phyloP scores from a whole-genome alignment of 169 alveolate species.

The Miamiensis avidus region DNA sequence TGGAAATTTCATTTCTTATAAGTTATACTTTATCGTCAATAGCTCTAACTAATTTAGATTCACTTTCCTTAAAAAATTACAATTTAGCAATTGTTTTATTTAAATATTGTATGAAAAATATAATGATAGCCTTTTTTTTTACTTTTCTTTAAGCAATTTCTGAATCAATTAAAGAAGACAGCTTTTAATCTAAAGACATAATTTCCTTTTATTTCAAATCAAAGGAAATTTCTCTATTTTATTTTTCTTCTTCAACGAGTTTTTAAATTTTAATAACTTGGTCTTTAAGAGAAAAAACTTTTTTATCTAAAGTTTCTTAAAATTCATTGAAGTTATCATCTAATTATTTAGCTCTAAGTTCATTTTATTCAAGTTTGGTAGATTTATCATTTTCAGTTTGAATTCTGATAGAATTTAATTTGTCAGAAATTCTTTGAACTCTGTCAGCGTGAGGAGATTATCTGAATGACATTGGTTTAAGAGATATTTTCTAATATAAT shows the following conservation, averaged over 20 bases:
- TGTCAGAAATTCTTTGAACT: not conserved
- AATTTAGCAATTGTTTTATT: constrained; percentile 23
- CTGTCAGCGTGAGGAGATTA: not conserved
- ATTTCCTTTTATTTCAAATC: constrained; percentile 45
- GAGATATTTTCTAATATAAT: too few species aligned
- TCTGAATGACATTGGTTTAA: too few species aligned
- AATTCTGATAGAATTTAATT: not conserved
- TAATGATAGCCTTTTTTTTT: constrained; percentile 3
- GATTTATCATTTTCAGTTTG: not conserved
- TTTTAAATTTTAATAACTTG: not conserved
- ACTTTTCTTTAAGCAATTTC: constrained; percentile 7
- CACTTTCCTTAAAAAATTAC: constrained; percentile 56
- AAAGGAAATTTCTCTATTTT: constrained; percentile 32
- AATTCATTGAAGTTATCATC: not conserved
- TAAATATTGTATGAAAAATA: constrained; percentile 1
- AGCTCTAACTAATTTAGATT: constrained; percentile 50
- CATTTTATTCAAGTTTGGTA: not conserved
- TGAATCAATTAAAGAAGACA: constrained; percentile 14
- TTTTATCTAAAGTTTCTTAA: not conserved
- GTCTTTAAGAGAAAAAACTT: not conserved
- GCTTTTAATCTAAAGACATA: constrained; percentile 25
- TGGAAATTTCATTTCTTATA: constrained; percentile 57
- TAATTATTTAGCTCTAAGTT: not conserved
- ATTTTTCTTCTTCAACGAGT: constrained; percentile 18
- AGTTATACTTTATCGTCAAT: constrained; percentile 61